These are phyloP conservation scores for Thermomyces lanuginosus DNA, from an alignment of 2,329 filamentous ascomycete species.

Conservation along the genomic window DNA sequence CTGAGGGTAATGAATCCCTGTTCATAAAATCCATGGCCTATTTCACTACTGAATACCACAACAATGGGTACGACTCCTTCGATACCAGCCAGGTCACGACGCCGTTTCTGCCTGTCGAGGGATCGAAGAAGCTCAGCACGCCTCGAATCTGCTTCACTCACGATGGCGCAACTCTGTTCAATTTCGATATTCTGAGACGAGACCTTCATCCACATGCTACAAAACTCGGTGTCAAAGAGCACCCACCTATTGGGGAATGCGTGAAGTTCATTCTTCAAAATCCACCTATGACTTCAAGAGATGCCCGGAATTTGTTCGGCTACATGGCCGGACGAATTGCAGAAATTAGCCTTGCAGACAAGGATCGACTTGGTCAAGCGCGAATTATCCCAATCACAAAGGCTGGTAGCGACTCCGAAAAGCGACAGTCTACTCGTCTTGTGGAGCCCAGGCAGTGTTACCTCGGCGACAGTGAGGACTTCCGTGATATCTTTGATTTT, in stretches of 20 bases:
- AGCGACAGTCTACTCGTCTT: conserved; percentile 32
- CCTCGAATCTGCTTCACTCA: conserved; percentile 75
- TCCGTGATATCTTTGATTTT: conserved; percentile 88
- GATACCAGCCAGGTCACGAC: conserved; percentile 40
- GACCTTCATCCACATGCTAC: conserved; percentile 66
- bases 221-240: conserved; percentile 70
- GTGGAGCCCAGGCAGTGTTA: conserved; percentile 62
- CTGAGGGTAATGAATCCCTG: conserved; percentile 33
- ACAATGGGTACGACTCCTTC: conserved; percentile 56
- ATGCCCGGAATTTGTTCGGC: conserved; percentile 57
- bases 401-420: conserved; percentile 22
- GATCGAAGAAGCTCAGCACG: conserved; percentile 45
- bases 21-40: conserved; percentile 61
- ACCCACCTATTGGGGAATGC: conserved; percentile 66
- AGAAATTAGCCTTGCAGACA: conserved; percentile 50
- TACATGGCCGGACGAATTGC: conserved; percentile 67
- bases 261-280: conserved; percentile 54
- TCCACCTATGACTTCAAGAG: conserved; percentile 50
- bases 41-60: conserved; percentile 63
- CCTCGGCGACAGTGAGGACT: conserved; percentile 55
- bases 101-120: conserved; percentile 57
- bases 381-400: conserved; percentile 56
- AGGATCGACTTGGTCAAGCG: conserved; percentile 46
- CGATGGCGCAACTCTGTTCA: conserved; percentile 55
- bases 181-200: conserved; percentile 58